Evolutionary conservation across 306 rosid species (phyloP).

Genomic region (Oxytropis ochrocephala): DNA sequence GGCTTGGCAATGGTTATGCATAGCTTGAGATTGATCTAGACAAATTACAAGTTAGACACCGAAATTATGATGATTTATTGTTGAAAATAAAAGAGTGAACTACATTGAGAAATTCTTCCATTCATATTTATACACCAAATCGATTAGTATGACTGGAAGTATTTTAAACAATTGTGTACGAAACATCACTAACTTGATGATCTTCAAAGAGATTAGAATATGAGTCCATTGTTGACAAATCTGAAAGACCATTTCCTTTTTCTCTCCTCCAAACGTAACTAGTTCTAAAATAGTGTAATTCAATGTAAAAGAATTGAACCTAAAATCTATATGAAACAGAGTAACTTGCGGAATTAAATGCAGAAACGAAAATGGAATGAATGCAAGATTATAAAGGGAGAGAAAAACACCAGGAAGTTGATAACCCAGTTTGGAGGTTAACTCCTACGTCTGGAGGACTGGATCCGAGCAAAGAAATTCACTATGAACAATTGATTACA

Average conservation of each 20-base stretch:
- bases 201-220: constrained; percentile 20
- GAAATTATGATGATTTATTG: constrained; percentile 1
- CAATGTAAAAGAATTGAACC: too few species aligned
- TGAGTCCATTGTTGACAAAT: constrained; percentile 13
- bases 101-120: constrained; percentile 5
- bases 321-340: too few species aligned
- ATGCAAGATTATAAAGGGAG: too few species aligned
- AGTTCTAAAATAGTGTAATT: too few species aligned
- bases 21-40: constrained; percentile 51
- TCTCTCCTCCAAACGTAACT: constrained; percentile 14
- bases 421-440: too few species aligned
- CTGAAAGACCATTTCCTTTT: constrained; percentile 13
- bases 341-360: too few species aligned
- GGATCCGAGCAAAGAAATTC: too few species aligned
- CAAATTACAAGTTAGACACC: constrained; percentile 15
- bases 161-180: constrained; percentile 16
- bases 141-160: constrained; percentile 16
- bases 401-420: too few species aligned
- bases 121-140: constrained; percentile 18
- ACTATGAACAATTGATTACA: too few species aligned
- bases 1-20: constrained; percentile 56
- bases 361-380: too few species aligned
- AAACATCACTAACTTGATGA: constrained; percentile 22
- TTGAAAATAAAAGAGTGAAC: constrained; percentile 19
- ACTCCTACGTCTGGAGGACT: too few species aligned